phyloP scores from a whole-genome alignment of 495 filamentous ascomycete genomes.

The Talaromyces adpressus region DNA sequence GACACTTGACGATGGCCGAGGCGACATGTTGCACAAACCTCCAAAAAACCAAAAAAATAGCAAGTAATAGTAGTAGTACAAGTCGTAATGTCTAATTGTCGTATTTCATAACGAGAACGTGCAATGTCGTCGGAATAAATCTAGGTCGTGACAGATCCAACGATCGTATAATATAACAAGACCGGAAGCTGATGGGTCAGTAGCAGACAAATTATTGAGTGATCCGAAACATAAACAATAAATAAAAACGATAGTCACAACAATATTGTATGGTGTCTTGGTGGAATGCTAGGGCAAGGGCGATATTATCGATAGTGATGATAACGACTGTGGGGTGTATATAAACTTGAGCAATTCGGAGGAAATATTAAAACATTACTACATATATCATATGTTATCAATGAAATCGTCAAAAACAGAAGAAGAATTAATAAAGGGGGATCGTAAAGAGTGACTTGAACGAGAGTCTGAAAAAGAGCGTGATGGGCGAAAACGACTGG shows the following conservation, averaged over 20 bases:
- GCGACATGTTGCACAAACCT: slow-evolving; percentile 3
- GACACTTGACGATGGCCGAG: slow-evolving; percentile 22
- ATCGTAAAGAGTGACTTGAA: slow-evolving; percentile 7
- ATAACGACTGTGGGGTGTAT: slow-evolving; percentile 5
- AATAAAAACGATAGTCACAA: slow-evolving; percentile 1
- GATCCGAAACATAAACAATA: slow-evolving; percentile 6
- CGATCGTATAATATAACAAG: slow-evolving; percentile 3
- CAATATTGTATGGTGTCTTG: neutral
- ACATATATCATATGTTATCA: slow-evolving; percentile 12
- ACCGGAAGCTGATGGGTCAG: neutral
- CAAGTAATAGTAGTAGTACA: slow-evolving; percentile 1
- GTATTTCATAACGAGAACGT: slow-evolving; percentile 1
- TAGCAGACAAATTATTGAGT: neutral
- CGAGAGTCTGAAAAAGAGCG: slow-evolving; percentile 8
- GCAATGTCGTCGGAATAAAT: slow-evolving; percentile 1
- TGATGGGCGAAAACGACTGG: slow-evolving; percentile 11
- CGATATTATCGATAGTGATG: slow-evolving; percentile 9
- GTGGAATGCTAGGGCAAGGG: slow-evolving; percentile 7
- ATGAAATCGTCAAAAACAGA: slow-evolving; percentile 15
- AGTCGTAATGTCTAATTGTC: neutral
- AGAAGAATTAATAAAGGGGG: slow-evolving; percentile 9
- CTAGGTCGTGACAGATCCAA: slow-evolving; percentile 6
- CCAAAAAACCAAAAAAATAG: slow-evolving; percentile 2
- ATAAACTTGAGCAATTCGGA: neutral
- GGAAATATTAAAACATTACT: slow-evolving; percentile 5